Base-by-base conservation (phyloP, 768 basidiomycete species). In the Mycena polygramma region DNA sequence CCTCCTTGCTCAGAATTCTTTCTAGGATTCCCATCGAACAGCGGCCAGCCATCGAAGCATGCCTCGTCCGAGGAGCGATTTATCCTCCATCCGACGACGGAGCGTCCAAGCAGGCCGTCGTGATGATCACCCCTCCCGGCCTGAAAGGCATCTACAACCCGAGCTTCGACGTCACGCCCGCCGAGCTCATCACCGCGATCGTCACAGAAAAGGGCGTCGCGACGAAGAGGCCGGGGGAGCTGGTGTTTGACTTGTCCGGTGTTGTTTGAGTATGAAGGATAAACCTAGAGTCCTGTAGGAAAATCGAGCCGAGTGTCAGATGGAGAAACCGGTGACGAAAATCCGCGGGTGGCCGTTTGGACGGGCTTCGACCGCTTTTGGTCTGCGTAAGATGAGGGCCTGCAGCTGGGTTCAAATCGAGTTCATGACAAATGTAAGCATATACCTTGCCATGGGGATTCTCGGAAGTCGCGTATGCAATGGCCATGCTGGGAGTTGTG, bases 121-220 rank as follows among this genome's bases (percentile, higher is more conserved):
- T 97, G 15, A 90, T 95, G 87, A 89, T 96, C 70, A 96, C 96
- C 0, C 95, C 96, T 0, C 78, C 82, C 24, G 86, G 84, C 17
- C 77, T 92, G 36, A 84, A 88, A 53, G 89, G 87, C 37, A 83
- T 95, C 48, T 97, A 96, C 79, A 99, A 98, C 79, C 96, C 97
- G 1, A 95, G 94, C 72, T 99, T 98, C 80, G 97, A 99, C 77
- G 96, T 99, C 19, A 98, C 97, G 0, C 96, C 97, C 0, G 95
- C 96, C 3, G 92, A 94, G 68, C 83, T 98, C 51, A 98, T 99
- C 72, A 94, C 91, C n/a, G 94, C 94, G 37, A 93, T 99, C 59
- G 96, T 97, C 15, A 98, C 96, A 3, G 97, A 99, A 83, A 95
- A 93, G 74, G 96, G 97, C 9, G 95, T 98, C 39, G 95, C 94